Base-by-base conservation (phyloP, 2,329 filamentous ascomycete genomes). In the Zasmidium angulare region DNA sequence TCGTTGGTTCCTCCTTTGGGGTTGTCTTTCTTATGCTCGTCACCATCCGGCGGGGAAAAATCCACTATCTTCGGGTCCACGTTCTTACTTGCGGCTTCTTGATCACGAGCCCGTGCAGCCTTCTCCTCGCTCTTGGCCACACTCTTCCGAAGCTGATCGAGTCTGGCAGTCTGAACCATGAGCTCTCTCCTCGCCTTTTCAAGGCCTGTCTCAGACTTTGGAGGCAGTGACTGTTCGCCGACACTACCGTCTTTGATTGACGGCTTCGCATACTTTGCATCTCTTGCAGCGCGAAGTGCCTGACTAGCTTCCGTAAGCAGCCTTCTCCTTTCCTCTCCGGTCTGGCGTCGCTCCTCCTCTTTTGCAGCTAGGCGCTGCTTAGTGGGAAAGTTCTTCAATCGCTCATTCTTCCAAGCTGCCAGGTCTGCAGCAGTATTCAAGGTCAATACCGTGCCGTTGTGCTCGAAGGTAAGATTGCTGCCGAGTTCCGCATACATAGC, bases 351-450 rank as follows among this genome's bases (percentile, higher is more conserved):
- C 61, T 74, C 66, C 7, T 62, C 63, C 21, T 66, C 64, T 67
- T 64, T 90, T 63, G 85, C 85, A 61, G 85, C 82, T 62, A 86
- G 79, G 56, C 90, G 86, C 60, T 85, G 85, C 72, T 86, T 85
- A 1, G 93, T 97, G 1, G 93, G 93, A 72, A 85, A 98, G 53
- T 88, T 87, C 65, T 86, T 88, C 71, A 83, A 89, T 60, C 93
- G 86, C 74, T 96, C 91, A 52, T 86, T 86, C 63, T 96, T 85
- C 86, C 91, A 98, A 6, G 86, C 84, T 22, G 86, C 83, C 56
- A 97, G 82, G 70, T 97, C 92, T 59, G 84, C 84, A 17, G 81
- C 72, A 6, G 80, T 81, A 55, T 80, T 78, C 22, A 88, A 72
- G 0, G 77, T 81, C 2, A 82, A 72, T 48, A 82, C 79, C 67